Conservation (phyloP, 495 filamentous ascomycete genomes). For the Podospora conica region DNA sequence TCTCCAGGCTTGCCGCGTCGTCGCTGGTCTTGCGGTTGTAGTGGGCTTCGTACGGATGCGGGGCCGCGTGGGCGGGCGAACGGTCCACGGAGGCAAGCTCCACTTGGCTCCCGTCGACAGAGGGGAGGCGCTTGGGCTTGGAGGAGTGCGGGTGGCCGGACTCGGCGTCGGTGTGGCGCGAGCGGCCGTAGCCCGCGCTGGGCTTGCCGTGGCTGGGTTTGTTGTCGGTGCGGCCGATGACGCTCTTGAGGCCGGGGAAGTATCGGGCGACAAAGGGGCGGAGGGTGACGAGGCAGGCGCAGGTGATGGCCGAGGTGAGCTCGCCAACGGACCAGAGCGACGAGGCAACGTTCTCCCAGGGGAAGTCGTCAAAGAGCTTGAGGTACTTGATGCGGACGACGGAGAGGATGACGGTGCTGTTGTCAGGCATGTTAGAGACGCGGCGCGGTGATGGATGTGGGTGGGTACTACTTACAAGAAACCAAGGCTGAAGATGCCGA, state of each 20-base stretch:
- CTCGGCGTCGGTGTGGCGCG: not conserved
- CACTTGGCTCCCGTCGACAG: slow-evolving; percentile 2
- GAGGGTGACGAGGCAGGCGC: slow-evolving; percentile 45
- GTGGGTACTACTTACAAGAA: slow-evolving; percentile 29
- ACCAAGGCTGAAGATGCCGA: slow-evolving; percentile 35
- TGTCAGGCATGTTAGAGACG: not conserved
- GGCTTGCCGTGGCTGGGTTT: not conserved
- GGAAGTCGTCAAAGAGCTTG: slow-evolving; percentile 36
- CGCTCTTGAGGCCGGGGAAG: slow-evolving; percentile 17
- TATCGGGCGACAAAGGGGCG: slow-evolving; percentile 39
- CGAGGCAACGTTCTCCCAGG: slow-evolving; percentile 46
- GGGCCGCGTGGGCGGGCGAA: not conserved
- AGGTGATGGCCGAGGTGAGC: slow-evolving; percentile 49
- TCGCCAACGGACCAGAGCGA: slow-evolving; percentile 52
- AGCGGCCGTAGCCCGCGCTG: not conserved
- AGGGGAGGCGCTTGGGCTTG: not conserved
- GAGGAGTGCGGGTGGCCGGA: not conserved
- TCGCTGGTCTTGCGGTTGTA: not conserved
- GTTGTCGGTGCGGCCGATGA: not conserved
- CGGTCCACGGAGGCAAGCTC: not conserved
- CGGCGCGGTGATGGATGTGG: not conserved
- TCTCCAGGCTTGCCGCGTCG: not conserved
- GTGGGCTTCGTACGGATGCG: not conserved
- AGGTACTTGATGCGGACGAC: slow-evolving; percentile 44
- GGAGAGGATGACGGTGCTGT: slow-evolving; percentile 44